phyloP scores from a whole-genome alignment of 805 yeast genomes.

The Priceomyces carsonii region DNA sequence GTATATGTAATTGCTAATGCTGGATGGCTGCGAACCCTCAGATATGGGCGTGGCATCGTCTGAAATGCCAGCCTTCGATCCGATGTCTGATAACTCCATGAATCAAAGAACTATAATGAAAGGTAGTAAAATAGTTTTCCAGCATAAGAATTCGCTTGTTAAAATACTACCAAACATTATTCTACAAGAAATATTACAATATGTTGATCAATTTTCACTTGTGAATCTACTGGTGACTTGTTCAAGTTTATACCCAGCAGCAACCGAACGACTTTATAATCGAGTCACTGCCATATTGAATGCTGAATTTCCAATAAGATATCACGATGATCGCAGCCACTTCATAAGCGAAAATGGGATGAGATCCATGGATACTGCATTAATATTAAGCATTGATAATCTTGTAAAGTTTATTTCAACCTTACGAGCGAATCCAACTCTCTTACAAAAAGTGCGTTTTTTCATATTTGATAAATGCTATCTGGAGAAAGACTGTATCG shows the following conservation, averaged over 20 bases:
- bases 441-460: constrained; percentile 23
- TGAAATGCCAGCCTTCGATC: no score
- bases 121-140: constrained; percentile 3
- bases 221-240: constrained; percentile 24
- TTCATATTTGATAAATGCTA: constrained; percentile 37
- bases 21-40: no score
- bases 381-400: constrained; percentile 20
- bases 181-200: constrained; percentile 17
- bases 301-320: constrained; percentile 26
- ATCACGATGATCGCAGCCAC: constrained; percentile 11
- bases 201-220: constrained; percentile 34
- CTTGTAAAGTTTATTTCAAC: constrained; percentile 20
- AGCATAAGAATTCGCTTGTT: constrained; percentile 13
- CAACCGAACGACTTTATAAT: constrained; percentile 25
- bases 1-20: no score
- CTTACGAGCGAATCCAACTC: constrained; percentile 16
- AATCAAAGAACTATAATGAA: no score
- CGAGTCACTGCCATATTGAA: constrained; percentile 30
- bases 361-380: constrained; percentile 28
- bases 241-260: constrained; percentile 19
- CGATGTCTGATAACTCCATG: no score
- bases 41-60: no score
- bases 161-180: constrained; percentile 13
- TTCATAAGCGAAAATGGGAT: constrained; percentile 30
- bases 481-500: constrained; percentile 9